A percentile compares a stretch with the other conserved stretches of the same genome.
phyloP scores from a whole-genome alignment of 2,329 filamentous ascomycete species.

The Diaporthe sp. region DNA sequence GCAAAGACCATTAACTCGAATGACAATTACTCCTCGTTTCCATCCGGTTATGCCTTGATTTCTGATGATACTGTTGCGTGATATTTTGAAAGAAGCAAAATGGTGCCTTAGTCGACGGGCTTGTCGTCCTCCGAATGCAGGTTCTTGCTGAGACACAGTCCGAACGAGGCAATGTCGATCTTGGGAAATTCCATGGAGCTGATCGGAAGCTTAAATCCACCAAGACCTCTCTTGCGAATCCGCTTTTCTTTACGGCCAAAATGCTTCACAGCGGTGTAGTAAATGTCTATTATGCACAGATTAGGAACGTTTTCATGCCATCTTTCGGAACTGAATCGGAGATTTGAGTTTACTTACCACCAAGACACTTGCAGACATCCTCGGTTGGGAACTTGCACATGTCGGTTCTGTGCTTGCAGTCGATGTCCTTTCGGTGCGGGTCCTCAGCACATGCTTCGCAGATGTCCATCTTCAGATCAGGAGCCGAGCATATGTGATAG shows the following conservation, averaged over 20 bases:
- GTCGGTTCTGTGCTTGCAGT: conserved; percentile 21
- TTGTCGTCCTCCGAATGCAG: not conserved
- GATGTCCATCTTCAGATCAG: not conserved
- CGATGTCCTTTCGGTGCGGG: conserved; percentile 1
- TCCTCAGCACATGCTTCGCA: conserved; percentile 6
- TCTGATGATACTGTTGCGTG: not conserved
- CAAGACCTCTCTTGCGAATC: not conserved
- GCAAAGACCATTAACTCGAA: not conserved
- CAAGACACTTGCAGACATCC: conserved; percentile 18
- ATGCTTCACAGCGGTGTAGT: not conserved
- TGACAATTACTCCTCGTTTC: not conserved
- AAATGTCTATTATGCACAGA: not conserved
- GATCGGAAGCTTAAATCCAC: not conserved
- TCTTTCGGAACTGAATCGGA: not conserved
- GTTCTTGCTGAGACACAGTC: conserved; percentile 1
- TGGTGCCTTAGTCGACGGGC: not conserved
- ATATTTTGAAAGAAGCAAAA: too few species aligned
- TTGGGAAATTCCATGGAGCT: not conserved
- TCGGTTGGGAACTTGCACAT: not conserved
- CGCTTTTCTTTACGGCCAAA: not conserved
- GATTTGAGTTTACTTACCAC: not conserved
- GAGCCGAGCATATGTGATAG: not conserved
- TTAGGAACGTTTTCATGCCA: not conserved
- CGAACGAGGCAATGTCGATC: not conserved
- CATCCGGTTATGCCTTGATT: not conserved